Base-by-base conservation (phyloP, 768 basidiomycete species). In the Lentinula sp. region DNA sequence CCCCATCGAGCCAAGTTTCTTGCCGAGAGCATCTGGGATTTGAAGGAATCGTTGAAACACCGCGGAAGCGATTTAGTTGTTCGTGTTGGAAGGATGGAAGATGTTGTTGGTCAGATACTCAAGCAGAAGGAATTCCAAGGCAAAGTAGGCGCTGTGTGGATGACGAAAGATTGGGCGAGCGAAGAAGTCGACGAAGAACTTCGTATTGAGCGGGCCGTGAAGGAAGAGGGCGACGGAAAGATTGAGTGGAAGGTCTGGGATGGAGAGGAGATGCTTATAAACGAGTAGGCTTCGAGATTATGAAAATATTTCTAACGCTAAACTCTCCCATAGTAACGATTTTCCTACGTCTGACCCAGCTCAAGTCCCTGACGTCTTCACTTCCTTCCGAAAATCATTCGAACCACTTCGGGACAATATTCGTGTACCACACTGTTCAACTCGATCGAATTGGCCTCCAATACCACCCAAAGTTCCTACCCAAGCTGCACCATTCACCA, bases 281-380 rank as follows among this genome's bases (percentile, higher is more conserved):
- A 72, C 71, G 23, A 61, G 74, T 52, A 67, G 74, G 12, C 68
- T 71, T 39, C 37, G 2, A 39, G 13, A 39, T 39, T 4, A 9
- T 39, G 1, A 39, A 0, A 39, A 9, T 39, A 9, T 13, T 39
- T 8, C 8, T 7, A 37, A 3, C 10, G 75, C n/a, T 64, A 73
- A 13, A 73, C 73, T 0, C 73, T 74, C 63, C 33, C 68, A 1
- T 55, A 69, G 18, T 50, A 54, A 7, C 56, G 61, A 60, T 62
- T 43, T 59, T n/a, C n/a, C 41, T 15, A 23, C 45, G 13, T 53
- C 16, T 20, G 49, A 51, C 32, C 62, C 62, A 8, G 42, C 37
- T 16, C 32, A 67, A 4, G 70, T 71, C 4, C 76, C 74, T 5
- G 73, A 76, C 65, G 72, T 77, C 52, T 79, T 76, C 59, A 78